Percentiles rank a stretch among this genome's conserved stretches.
Evolutionary conservation across 345 rosid species (phyloP).

Genomic region (Aegle marmelos): DNA sequence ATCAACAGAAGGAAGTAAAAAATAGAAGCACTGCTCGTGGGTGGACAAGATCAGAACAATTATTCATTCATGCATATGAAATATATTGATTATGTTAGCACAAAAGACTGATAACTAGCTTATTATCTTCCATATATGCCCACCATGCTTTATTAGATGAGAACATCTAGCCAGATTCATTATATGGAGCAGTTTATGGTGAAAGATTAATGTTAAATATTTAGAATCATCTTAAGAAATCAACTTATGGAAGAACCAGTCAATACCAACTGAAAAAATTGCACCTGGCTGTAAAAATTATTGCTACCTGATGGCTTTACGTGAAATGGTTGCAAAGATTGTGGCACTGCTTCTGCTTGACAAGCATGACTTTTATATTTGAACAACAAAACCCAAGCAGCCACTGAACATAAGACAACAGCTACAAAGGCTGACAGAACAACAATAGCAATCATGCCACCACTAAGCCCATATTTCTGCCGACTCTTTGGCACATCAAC

Average conservation of each 20-base stretch:
- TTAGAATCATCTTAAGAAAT: background rate
- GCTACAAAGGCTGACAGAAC: constrained; percentile 65
- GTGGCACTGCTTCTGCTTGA: constrained; percentile 40
- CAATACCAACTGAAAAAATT: background rate
- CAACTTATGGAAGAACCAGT: background rate
- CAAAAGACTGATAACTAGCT: background rate
- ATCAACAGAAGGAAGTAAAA: background rate
- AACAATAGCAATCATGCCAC: constrained; percentile 61
- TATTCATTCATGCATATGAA: background rate
- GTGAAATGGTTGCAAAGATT: constrained; percentile 41
- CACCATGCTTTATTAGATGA: background rate
- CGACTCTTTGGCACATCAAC: constrained; percentile 64
- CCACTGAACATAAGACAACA: constrained; percentile 50
- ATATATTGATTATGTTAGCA: background rate
- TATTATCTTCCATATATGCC: background rate
- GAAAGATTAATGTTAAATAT: background rate
- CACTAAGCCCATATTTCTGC: constrained; percentile 48
- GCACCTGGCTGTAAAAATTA: background rate
- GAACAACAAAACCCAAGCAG: constrained; percentile 58
- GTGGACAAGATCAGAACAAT: constrained; percentile 4
- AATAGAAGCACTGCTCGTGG: background rate
- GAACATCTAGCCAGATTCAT: background rate
- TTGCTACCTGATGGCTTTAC: constrained; percentile 77
- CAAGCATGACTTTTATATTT: constrained; percentile 36
- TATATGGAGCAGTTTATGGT: background rate